Evolutionary conservation across 345 rosid species (phyloP).

Genomic region (sweet orange (Citrus sinensis)): DVS_A1.0 CM039167.1:27456001-27456500

Average conservation of each 20-base stretch:
- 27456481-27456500: not conserved
- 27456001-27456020: too few species aligned
- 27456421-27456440: not conserved
- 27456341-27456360: not conserved
- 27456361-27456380: not conserved
- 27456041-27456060: too few species aligned
- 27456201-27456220: accelerated
- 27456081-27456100: accelerated
- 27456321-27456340: not conserved
- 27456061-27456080: too few species aligned
- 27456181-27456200: accelerated
- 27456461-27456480: not conserved
- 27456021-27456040: too few species aligned
- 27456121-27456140: accelerated
- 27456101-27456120: accelerated
- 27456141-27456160: too few species aligned
- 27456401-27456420: not conserved
- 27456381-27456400: not conserved
- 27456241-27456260: too few species aligned
- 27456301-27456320: not conserved
- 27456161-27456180: accelerated
- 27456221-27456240: too few species aligned
- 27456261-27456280: not conserved
- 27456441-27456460: not conserved
- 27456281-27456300: too few species aligned